Percentiles rank a stretch among this genome's conserved stretches.
phyloP scores from a whole-genome alignment of 441 rosid species.

The Hura crepitans region DNA sequence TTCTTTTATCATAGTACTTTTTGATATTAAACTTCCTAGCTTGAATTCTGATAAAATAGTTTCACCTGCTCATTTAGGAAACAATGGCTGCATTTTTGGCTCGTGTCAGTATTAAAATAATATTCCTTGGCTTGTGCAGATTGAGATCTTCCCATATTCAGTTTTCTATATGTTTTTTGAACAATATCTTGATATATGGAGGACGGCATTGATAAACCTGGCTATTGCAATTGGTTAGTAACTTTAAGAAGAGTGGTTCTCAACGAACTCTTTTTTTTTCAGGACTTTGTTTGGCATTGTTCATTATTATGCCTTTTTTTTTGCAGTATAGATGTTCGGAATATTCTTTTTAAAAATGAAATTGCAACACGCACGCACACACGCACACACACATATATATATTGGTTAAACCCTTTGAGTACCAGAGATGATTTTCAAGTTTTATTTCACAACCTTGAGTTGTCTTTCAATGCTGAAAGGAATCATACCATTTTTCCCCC shows the following conservation, averaged over 20 bases:
- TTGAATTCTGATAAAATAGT: not conserved
- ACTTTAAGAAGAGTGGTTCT: constrained; percentile 19
- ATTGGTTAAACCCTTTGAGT: too few species aligned
- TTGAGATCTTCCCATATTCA: constrained; percentile 93
- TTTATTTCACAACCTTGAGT: constrained; percentile 1
- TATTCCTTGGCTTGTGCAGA: constrained; percentile 47
- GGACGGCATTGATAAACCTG: constrained; percentile 84
- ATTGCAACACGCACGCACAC: too few species aligned
- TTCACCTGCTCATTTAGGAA: constrained; percentile 10
- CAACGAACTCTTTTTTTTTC: not conserved
- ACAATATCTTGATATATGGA: constrained; percentile 98
- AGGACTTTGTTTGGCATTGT: not conserved
- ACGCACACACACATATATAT: too few species aligned
- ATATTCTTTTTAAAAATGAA: too few species aligned
- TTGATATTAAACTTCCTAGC: constrained; percentile 10
- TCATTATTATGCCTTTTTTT: too few species aligned
- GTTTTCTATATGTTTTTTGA: constrained; percentile 98
- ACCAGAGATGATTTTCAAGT: not conserved
- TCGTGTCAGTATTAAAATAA: constrained; percentile 4
- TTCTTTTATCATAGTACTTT: not conserved
- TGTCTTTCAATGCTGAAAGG: not conserved
- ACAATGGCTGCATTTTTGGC: constrained; percentile 3
- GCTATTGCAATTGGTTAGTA: constrained; percentile 90
- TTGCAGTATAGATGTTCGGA: too few species aligned
- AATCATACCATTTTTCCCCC: not conserved